Evolutionary conservation across 2,329 filamentous ascomycete genomes (phyloP), one percentile per base, ranked within the genome.

Genomic region (Colletotrichum acutatum): DNA sequence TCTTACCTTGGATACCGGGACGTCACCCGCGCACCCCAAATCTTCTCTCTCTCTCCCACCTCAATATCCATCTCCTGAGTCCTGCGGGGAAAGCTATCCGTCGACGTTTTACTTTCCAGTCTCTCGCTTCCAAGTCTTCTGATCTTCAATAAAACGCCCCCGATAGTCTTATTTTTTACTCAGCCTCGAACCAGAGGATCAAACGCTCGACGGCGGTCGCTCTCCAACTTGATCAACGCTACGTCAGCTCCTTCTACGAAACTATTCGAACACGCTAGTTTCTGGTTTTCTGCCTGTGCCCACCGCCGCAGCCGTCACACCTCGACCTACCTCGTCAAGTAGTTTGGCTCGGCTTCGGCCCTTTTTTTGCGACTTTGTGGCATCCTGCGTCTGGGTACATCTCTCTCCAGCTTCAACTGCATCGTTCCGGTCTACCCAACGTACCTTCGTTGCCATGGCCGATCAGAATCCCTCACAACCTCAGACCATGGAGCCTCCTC

Each of bases 401-500:
- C 59, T 66, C 24, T 70, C 66, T 34, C 60, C 26, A 34, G 54
- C 54, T 32, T 42, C 9, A 65, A 60, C 66, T 64, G 12, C 37
- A 28, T 24, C n/a, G 22, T 59, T 65, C 59, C 65, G 70, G 59
- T 49, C 46, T 28, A n/a, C 26, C 28, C 60, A 56, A 68, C 32
- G 49, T 53, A 34, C n/a, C 32, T n/a, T 46, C 24, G 42, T 66
- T 54, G 28, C 57, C 46, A 75, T 75, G 74, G 68, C 72, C 57
- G 74, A 75, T 60, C 65, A 72, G 28, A 68, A 74, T 52, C 16
- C 68, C 22, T 62, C 58, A 66, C 72, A 74, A 68, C 61, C 60
- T 14, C 66, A 72, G 9, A 67, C 58, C 46, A 74, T 74, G 72
- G 74, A 75, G 14, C 63, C 73, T 63, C 66, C 74, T 69, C 72